Evolutionary conservation across 108 stramenopile species (phyloP).

Genomic region (Stephanodiscus triporus): DNA sequence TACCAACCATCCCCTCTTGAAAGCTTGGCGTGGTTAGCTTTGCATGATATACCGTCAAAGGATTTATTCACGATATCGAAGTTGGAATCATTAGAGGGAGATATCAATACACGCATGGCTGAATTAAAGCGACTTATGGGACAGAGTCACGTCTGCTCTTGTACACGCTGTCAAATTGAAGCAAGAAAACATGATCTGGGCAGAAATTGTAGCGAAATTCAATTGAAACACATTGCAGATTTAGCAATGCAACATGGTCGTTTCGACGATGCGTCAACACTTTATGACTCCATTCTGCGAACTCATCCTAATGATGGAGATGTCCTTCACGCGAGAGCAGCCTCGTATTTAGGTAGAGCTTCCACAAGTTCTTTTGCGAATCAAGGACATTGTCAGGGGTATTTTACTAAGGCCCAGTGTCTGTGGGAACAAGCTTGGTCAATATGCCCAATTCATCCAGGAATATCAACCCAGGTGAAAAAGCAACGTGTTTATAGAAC

Average conservation of each 20-base stretch:
- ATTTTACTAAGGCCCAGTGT: conserved; percentile 67
- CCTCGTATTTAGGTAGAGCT: conserved; percentile 37
- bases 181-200: neutral
- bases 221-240: conserved; percentile 58
- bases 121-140: conserved; percentile 40
- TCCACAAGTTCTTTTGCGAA: conserved; percentile 37
- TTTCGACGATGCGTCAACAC: conserved; percentile 50
- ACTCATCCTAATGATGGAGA: conserved; percentile 41
- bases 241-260: conserved; percentile 63
- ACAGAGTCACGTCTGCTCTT: conserved; percentile 38
- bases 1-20: conserved; percentile 4
- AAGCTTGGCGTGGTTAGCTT: conserved; percentile 34
- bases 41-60: conserved; percentile 30
- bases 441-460: conserved; percentile 44
- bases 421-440: conserved; percentile 62
- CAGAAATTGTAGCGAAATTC: neutral
- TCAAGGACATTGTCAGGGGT: conserved; percentile 55
- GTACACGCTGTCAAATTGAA: conserved; percentile 50
- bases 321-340: conserved; percentile 46
- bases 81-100: conserved; percentile 20
- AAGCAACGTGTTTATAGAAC: conserved; percentile 65
- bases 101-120: conserved; percentile 17
- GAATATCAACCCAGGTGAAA: conserved; percentile 57
- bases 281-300: conserved; percentile 47
- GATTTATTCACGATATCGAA: conserved; percentile 35